A percentile compares a stretch with the other conserved stretches of the same genome.
These are phyloP conservation scores for Naematelia encephala DNA, from an alignment of 768 basidiomycete species.

Conservation along the genomic window DNA sequence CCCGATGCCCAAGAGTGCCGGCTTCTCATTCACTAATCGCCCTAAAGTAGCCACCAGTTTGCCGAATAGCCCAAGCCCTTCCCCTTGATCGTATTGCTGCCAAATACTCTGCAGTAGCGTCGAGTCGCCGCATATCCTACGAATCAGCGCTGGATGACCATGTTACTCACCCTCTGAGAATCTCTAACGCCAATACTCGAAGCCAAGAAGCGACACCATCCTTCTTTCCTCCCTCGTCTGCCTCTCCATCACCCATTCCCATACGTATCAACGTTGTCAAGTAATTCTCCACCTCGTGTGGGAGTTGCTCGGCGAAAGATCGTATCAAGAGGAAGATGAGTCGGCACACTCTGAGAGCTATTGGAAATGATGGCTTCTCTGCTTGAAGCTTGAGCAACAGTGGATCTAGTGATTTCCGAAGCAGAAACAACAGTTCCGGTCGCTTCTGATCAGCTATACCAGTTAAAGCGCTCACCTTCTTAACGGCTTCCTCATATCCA, in stretches of 20 bases:
- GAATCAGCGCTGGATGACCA: not conserved
- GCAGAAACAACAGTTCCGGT: slow-evolving; percentile 74
- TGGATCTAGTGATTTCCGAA: slow-evolving; percentile 84
- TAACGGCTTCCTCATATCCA: slow-evolving; percentile 47
- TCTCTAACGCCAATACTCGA: slow-evolving; percentile 86
- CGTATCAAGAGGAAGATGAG: slow-evolving; percentile 91
- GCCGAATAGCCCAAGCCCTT: slow-evolving; percentile 44
- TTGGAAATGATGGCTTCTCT: slow-evolving; percentile 73
- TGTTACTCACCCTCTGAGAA: slow-evolving; percentile 66
- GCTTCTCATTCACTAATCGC: slow-evolving; percentile 82
- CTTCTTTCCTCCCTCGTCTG: slow-evolving; percentile 27
- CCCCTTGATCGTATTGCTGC: slow-evolving; percentile 30
- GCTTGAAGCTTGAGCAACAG: slow-evolving; percentile 80
- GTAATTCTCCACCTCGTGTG: slow-evolving; percentile 82
- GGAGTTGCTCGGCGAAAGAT: slow-evolving; percentile 77
- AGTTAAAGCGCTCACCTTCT: slow-evolving; percentile 58
- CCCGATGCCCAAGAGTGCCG: slow-evolving; percentile 70
- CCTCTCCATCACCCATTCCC: slow-evolving; percentile 52
- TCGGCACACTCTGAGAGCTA: slow-evolving; percentile 84
- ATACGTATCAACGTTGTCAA: slow-evolving; percentile 58
- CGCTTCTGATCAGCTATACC: slow-evolving; percentile 57
- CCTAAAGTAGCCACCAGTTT: slow-evolving; percentile 78
- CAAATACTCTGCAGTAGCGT: slow-evolving; percentile 36
- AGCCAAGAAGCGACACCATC: slow-evolving; percentile 66
- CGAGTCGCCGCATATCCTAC: slow-evolving; percentile 45